Evolutionary conservation across 345 rosid genomes (phyloP).

Genomic region (Aethionema arabicum): DNA sequence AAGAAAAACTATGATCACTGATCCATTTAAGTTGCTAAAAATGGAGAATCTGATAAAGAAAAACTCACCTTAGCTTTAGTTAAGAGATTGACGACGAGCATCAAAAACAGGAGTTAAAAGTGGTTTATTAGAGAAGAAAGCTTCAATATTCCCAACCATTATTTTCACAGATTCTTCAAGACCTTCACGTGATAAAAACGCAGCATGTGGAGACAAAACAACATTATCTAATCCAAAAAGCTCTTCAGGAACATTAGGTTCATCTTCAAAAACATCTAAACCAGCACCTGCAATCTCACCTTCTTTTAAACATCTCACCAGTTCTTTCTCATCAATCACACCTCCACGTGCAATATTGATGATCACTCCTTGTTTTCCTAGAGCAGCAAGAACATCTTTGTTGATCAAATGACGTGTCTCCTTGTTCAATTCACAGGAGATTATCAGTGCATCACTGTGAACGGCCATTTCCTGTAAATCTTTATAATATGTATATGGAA

Average conservation of each 20-base stretch:
- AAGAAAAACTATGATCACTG: no score
- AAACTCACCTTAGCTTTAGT: no score
- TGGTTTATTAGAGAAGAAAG: constrained; percentile 50
- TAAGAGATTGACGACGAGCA: no score
- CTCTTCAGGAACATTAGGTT: constrained; percentile 48
- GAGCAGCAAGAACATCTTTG: constrained; percentile 40
- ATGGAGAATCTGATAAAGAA: no score
- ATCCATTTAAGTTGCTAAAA: no score
- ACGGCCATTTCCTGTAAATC: constrained; percentile 42
- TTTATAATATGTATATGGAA: constrained; percentile 38
- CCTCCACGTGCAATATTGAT: constrained; percentile 51
- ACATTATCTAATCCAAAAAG: constrained; percentile 44
- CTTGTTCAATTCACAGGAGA: constrained; percentile 23
- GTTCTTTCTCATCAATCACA: constrained; percentile 48
- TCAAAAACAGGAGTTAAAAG: constrained; percentile 28
- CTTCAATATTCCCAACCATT: constrained; percentile 47
- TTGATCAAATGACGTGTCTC: constrained; percentile 28
- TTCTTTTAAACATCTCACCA: constrained; percentile 35
- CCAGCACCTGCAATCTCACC: constrained; percentile 51
- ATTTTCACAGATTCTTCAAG: constrained; percentile 31
- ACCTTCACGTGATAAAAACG: constrained; percentile 45
- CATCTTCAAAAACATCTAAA: constrained; percentile 61
- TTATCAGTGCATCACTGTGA: constrained; percentile 39
- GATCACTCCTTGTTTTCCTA: constrained; percentile 48
- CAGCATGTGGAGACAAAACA: constrained; percentile 46